Evolutionary conservation across 2,329 filamentous ascomycete species (phyloP), one percentile per base, ranked within the genome.

Genomic region (Epichloe bromicola): DNA sequence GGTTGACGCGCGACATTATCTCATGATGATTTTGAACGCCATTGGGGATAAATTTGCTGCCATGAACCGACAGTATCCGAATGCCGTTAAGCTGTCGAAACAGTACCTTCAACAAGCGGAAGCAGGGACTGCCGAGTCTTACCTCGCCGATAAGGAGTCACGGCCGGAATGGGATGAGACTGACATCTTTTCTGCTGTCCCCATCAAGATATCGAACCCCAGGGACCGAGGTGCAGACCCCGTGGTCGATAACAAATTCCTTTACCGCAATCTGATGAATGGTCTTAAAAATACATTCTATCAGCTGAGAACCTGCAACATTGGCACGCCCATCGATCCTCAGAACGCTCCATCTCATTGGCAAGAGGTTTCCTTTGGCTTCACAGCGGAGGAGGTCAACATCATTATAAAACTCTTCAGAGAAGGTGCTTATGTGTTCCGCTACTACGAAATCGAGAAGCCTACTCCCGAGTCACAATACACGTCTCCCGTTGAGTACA

Each of bases 21-120:
- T 98, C 54, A 88, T 98, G 62, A 93, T 95, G 82, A 97, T 99
- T 43, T 72, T 99, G 51, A 94, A 97, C 67, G 93, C 94, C 10
- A 97, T 98, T 59, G 93, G 88, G 46, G 93, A 98, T 63, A 99
- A 98, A 64, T 97, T 98, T 63, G 90, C 90, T 1, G 83, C 89
- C 2, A 98, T 99, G 93, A 98, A 98, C 63, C 79, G 88, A 51
- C 89, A 97, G 65, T 97, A 95, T 63, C 79, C 84, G 38, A 98
- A 98, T 66, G 89, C 93, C 15, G 86, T 95, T 44, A 98, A 97
- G 69, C 76, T 95, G 5, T 95, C 89, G 12, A 86, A 85, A 61
- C 77, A 83, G 46, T 87, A 86, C 61, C 78, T 76, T 14, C 79
- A 85, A 56, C 84, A 88, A 52, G 81, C 86, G 56, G 77, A 81